phyloP scores from a whole-genome alignment of 2,329 filamentous ascomycete species.

The Colletotrichum caudatum region DNA sequence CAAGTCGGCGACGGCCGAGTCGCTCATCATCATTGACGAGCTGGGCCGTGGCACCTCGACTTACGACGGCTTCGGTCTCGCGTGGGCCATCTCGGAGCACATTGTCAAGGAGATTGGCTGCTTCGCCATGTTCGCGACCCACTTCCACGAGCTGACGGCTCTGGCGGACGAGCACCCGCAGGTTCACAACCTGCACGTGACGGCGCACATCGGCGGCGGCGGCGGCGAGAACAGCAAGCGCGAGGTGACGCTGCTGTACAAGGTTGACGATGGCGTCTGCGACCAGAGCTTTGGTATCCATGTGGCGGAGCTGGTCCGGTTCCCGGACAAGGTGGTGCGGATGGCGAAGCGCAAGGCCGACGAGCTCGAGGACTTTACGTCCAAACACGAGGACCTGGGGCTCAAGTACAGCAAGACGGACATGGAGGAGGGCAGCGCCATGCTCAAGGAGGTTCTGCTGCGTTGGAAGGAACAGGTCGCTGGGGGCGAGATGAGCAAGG shows the following conservation, averaged over 20 bases:
- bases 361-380: slow-evolving; percentile 95
- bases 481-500: slow-evolving; percentile 70
- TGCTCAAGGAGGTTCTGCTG: slow-evolving; percentile 85
- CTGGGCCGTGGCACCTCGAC: slow-evolving; percentile 96
- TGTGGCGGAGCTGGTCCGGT: slow-evolving; percentile 95
- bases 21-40: slow-evolving; percentile 98
- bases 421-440: slow-evolving; percentile 85
- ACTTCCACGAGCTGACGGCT: slow-evolving; percentile 97
- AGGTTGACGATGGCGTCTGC: slow-evolving; percentile 94
- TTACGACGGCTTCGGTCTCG: slow-evolving; percentile 98
- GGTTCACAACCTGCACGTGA: slow-evolving; percentile 94
- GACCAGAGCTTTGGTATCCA: slow-evolving; percentile 99
- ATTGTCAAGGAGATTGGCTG: slow-evolving; percentile 96
- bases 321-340: slow-evolving; percentile 95
- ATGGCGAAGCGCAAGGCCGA: slow-evolving; percentile 99
- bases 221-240: slow-evolving; percentile 66
- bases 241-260: slow-evolving; percentile 96
- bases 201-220: slow-evolving; percentile 83
- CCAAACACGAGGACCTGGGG: slow-evolving; percentile 74
- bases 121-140: slow-evolving; percentile 94
- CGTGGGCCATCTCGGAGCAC: slow-evolving; percentile 98
- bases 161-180: slow-evolving; percentile 87
- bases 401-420: slow-evolving; percentile 82
- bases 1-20: slow-evolving; percentile 94
- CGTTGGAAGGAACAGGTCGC: slow-evolving; percentile 86